Evolutionary conservation across 2,329 filamentous ascomycete genomes (phyloP).

Genomic region (Chalara sp.): DNA sequence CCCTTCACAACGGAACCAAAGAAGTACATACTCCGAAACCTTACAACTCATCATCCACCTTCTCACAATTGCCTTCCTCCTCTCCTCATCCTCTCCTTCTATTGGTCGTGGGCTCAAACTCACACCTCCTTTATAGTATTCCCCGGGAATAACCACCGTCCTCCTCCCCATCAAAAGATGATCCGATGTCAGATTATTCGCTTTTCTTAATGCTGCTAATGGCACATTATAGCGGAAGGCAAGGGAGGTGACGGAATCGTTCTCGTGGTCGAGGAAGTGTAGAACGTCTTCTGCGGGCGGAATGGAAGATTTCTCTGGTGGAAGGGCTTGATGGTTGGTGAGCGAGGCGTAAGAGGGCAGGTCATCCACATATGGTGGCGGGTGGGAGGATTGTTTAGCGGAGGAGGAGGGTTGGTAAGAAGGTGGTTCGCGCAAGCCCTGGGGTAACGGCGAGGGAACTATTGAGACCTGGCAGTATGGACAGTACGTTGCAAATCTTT

Average conservation of each 20-base stretch:
- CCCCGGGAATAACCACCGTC: constrained; percentile 64
- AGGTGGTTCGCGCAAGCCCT: constrained; percentile 62
- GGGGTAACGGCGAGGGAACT: constrained; percentile 51
- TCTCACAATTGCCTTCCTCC: constrained; percentile 61
- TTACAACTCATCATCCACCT: constrained; percentile 78
- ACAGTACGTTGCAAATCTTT: constrained; percentile 38
- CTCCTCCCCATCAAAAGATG: constrained; percentile 63
- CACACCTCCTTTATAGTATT: constrained; percentile 59
- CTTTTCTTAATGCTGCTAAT: constrained; percentile 49
- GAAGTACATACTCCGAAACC: constrained; percentile 56
- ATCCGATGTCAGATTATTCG: constrained; percentile 66
- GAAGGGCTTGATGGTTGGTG: constrained; percentile 3
- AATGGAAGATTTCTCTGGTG: constrained; percentile 15
- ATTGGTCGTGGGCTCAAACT: constrained; percentile 63
- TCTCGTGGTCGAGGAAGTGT: constrained; percentile 66
- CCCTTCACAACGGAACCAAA: neutral
- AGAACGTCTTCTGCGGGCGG: constrained; percentile 53
- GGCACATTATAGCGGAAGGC: constrained; percentile 68
- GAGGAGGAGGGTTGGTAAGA: constrained; percentile 43
- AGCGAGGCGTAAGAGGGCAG: constrained; percentile 19
- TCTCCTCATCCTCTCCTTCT: constrained; percentile 69
- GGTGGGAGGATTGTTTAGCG: constrained; percentile 21
- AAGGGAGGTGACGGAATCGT: constrained; percentile 61
- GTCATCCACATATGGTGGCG: constrained; percentile 33
- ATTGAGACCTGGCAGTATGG: constrained; percentile 73